Evolutionary conservation across 2,329 filamentous ascomycete genomes (phyloP), one percentile per base, ranked within the genome.

Genomic region (Fusarium pilosicola): DNA sequence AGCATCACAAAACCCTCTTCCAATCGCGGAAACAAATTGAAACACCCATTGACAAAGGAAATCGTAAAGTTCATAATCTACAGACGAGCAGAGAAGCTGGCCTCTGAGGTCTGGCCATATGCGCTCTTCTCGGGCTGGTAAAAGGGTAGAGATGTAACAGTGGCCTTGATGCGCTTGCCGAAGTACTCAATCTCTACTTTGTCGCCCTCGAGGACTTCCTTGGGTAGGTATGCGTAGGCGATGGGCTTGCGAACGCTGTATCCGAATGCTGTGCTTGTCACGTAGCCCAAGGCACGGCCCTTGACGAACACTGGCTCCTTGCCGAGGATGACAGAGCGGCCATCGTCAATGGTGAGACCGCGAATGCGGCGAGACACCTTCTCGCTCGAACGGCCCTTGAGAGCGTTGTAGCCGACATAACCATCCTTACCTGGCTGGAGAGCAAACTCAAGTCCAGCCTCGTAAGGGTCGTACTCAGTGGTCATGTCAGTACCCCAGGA

Each of bases 181-280:
- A 92, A 91, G 76, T 92, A 92, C 74, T 90, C 88, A 63, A 92
- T 84, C 75, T 91, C 88, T 1, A 91, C 88, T 1, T 74, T 64
- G 7, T 85, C 83, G 1, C 88, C 88, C 48, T 88, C 85, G 0
- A 60, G 65, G 5, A 90, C 75, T 5, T 73, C 75, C 17, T 78
- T 82, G 0, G 89, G 88, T 18, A 92, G 79, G 81, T 88, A 90
- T 0, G 88, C 86, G 77, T 88, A 91, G 0, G 88, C 89, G 18
- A 91, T 83, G 0, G 90, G 89, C 78, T 87, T 90, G 32, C 88
- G 80, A 15, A 91, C 77, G 0, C 87, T 89, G 74, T 89, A 91
- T 0, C 87, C 90, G 74, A 91, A 92, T 0, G 87, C 88, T 3
- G 89, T 86, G 58, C 85, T 91, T 5, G 89, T 91, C 32, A 92